Conservation (phyloP, 345 rosid genomes). For the Citrus reticulata region DNA sequence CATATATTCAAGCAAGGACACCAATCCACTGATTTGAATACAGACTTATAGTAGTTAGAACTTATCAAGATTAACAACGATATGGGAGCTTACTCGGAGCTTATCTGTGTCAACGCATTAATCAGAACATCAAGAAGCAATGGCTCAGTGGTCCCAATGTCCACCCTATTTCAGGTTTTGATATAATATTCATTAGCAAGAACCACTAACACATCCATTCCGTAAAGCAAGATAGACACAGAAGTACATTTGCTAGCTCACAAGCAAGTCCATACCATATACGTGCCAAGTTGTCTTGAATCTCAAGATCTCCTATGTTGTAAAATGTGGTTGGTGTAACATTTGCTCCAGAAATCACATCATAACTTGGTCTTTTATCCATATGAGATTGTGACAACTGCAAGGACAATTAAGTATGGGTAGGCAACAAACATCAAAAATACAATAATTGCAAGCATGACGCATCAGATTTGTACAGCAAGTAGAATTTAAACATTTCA, state of each 20-base stretch:
- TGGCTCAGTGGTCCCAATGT: conserved; percentile 77
- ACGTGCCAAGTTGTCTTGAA: conserved; percentile 84
- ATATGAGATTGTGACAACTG: conserved; percentile 76
- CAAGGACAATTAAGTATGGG: conserved; percentile 10
- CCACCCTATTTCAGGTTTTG: conserved; percentile 54
- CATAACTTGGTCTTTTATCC: conserved; percentile 72
- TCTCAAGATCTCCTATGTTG: conserved; percentile 87
- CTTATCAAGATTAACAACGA: not conserved
- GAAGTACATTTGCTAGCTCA: not conserved
- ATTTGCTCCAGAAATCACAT: conserved; percentile 82
- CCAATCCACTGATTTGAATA: not conserved
- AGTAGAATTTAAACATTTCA: not conserved
- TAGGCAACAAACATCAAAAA: not conserved
- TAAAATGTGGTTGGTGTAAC: conserved; percentile 75
- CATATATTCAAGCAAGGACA: not conserved
- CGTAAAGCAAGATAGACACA: not conserved
- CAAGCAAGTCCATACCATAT: conserved; percentile 51
- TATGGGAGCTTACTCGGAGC: conserved; percentile 67
- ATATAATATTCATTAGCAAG: conserved; percentile 7
- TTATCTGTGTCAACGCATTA: conserved; percentile 85
- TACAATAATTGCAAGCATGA: not conserved
- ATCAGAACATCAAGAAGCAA: conserved; percentile 77
- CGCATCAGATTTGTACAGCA: not conserved
- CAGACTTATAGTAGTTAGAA: not conserved
- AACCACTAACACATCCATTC: not conserved